A percentile compares a stretch with the other conserved stretches of the same genome.
Conservation (phyloP, 768 basidiomycete genomes). For the Pholiota microspora region DNA sequence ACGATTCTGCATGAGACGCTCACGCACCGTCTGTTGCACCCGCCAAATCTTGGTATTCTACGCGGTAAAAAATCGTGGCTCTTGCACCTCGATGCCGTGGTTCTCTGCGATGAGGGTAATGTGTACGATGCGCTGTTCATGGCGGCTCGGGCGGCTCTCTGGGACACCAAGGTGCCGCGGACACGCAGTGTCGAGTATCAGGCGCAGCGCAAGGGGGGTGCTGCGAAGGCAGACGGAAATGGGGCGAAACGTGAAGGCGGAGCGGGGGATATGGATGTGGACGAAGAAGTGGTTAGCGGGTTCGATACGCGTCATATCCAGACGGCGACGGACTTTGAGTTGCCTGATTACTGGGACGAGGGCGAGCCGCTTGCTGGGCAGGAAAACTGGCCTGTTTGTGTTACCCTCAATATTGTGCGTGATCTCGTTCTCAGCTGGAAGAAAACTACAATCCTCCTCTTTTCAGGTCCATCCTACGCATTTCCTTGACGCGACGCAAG, state of each 20-base stretch:
- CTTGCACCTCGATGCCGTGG: conserved; percentile 70
- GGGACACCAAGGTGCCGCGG: conserved; percentile 77
- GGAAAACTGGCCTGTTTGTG: conserved; percentile 70
- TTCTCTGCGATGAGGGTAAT: conserved; percentile 76
- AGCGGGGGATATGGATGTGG: conserved; percentile 53
- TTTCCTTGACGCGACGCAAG: conserved; percentile 70
- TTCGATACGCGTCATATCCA: conserved; percentile 54
- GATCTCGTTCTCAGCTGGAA: not conserved
- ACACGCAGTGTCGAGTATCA: conserved; percentile 73
- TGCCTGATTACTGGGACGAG: conserved; percentile 86
- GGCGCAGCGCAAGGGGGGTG: conserved; percentile 29
- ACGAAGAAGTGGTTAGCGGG: conserved; percentile 46
- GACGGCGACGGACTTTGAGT: conserved; percentile 76
- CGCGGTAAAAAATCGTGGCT: conserved; percentile 69
- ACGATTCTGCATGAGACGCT: conserved; percentile 61
- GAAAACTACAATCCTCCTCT: too few relatives aligned
- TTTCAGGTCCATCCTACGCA: conserved; percentile 54
- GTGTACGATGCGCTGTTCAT: conserved; percentile 76
- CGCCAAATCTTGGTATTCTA: conserved; percentile 60
- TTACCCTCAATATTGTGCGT: conserved; percentile 77
- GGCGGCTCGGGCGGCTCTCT: conserved; percentile 75
- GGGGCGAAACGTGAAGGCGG: conserved; percentile 17
- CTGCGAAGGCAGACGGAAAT: conserved; percentile 7
- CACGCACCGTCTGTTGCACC: conserved; percentile 64
- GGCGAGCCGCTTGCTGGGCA: conserved; percentile 64